Evolutionary conservation across 371 early-diverging fungal species (phyloP).

Genomic region (Cokeromyces recurvatus): DNA sequence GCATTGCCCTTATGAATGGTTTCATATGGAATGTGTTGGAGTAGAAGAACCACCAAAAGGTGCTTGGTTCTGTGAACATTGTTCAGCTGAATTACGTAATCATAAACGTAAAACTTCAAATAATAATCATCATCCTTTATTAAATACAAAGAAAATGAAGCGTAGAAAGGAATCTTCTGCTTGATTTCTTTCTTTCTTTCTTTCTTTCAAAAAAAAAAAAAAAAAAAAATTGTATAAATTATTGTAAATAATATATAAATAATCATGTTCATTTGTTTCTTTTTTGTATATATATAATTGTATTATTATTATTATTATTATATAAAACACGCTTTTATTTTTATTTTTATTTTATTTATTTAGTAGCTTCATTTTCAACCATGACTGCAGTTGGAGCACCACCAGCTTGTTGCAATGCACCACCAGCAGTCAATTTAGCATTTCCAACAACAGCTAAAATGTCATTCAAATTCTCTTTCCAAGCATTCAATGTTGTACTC

Average conservation of each 20-base stretch:
- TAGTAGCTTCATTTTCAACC: slow-evolving; percentile 22
- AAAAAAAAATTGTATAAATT: too few relatives aligned
- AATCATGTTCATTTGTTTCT: too few relatives aligned
- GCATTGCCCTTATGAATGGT: slow-evolving; percentile 82
- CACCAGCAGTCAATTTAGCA: slow-evolving; percentile 70
- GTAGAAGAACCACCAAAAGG: slow-evolving; percentile 81
- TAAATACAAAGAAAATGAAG: slow-evolving; percentile 15
- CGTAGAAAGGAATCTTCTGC: slow-evolving; percentile 12
- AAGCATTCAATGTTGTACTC: slow-evolving; percentile 63
- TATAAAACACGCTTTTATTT: too few relatives aligned
- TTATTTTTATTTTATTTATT: too few relatives aligned
- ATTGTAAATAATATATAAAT: too few relatives aligned
- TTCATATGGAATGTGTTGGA: slow-evolving; percentile 92
- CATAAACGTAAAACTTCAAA: slow-evolving; percentile 21
- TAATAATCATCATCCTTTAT: too few relatives aligned
- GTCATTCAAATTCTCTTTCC: slow-evolving; percentile 77
- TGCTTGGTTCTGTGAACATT: slow-evolving; percentile 88
- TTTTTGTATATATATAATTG: too few relatives aligned
- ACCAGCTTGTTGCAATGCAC: slow-evolving; percentile 33
- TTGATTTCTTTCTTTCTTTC: not conserved
- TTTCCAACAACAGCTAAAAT: slow-evolving; percentile 79
- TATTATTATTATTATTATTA: too few relatives aligned
- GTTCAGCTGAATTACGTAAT: slow-evolving; percentile 43
- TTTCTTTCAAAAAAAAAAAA: too few relatives aligned
- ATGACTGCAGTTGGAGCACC: slow-evolving; percentile 19